These are phyloP conservation scores for Rubroboletus satanas DNA, from an alignment of 768 basidiomycete species.

Conservation along the genomic window DNA sequence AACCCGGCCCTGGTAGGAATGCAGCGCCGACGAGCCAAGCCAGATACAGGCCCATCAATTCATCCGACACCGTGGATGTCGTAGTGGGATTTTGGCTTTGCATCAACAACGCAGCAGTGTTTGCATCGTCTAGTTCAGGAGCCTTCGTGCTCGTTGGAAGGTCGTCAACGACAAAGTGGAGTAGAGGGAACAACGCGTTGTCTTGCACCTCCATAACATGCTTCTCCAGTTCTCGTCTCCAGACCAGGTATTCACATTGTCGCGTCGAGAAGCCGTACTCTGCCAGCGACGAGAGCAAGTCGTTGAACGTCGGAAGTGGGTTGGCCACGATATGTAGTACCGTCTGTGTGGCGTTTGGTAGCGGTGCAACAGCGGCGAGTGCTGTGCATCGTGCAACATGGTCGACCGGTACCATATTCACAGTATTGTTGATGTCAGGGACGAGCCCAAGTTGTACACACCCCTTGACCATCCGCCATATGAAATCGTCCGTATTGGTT, in stretches of 20 bases:
- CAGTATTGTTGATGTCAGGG: slow-evolving; percentile 95
- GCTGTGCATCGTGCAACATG: slow-evolving; percentile 85
- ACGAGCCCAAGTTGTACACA: slow-evolving; percentile 95
- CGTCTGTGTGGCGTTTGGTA: slow-evolving; percentile 43
- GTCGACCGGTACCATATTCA: slow-evolving; percentile 98
- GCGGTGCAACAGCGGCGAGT: slow-evolving; percentile 63
- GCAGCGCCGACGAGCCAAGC: slow-evolving; percentile 87
- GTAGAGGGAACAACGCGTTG: slow-evolving; percentile 93
- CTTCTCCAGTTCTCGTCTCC: slow-evolving; percentile 89
- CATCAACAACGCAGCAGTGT: slow-evolving; percentile 63
- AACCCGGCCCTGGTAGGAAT: slow-evolving; percentile 65
- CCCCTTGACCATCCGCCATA: slow-evolving; percentile 98
- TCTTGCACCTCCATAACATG: slow-evolving; percentile 94
- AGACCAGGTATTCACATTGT: slow-evolving; percentile 84
- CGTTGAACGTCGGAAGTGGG: slow-evolving; percentile 87
- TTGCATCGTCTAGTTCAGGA: slow-evolving; percentile 83
- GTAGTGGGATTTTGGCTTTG: slow-evolving; percentile 36
- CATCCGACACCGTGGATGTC: slow-evolving; percentile 63
- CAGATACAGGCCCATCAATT: slow-evolving; percentile 81
- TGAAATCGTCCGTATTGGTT: slow-evolving; percentile 98
- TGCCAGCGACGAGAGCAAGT: slow-evolving; percentile 66
- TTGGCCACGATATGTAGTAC: slow-evolving; percentile 85
- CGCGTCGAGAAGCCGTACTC: slow-evolving; percentile 78
- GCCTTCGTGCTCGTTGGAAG: slow-evolving; percentile 95
- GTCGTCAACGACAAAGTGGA: slow-evolving; percentile 97